phyloP scores from a whole-genome alignment of 2,329 filamentous ascomycete genomes.

The Ophioceras dolichostomum region DNA sequence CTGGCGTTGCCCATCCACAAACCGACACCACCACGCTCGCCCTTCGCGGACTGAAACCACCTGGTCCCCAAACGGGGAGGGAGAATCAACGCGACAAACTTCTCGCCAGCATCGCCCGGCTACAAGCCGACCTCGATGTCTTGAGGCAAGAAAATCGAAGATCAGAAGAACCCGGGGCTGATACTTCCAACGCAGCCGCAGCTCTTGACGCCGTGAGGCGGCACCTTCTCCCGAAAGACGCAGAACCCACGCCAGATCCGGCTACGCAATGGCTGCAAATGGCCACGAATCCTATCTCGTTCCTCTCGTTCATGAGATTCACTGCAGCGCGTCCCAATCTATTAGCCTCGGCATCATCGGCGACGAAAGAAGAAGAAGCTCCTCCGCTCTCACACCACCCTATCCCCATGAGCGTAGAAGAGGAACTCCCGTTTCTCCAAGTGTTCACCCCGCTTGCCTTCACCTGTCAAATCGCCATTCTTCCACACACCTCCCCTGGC shows the following conservation, averaged over 20 bases:
- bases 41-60: conserved; percentile 26
- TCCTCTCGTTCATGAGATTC: conserved; percentile 36
- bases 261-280: conserved; percentile 32
- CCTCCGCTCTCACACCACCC: conserved; percentile 52
- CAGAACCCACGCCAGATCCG: conserved; percentile 10
- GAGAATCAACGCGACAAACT: conserved; percentile 39
- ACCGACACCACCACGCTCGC: conserved; percentile 10
- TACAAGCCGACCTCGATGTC: conserved; percentile 46
- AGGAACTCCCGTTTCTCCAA: conserved; percentile 58
- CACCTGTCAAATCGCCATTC: conserved; percentile 35
- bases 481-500: conserved; percentile 20
- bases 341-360: conserved; percentile 10
- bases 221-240: conserved; percentile 25
- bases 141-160: conserved; percentile 47
- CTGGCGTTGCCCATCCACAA: too few species aligned
- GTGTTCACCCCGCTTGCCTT: conserved; percentile 59
- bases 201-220: conserved; percentile 28
- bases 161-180: conserved; percentile 20
- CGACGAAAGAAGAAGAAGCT: conserved; percentile 19
- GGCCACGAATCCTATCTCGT: conserved; percentile 36
- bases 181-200: conserved; percentile 14
- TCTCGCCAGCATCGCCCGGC: conserved; percentile 37
- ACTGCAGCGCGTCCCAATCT: conserved; percentile 10
- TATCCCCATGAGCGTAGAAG: conserved; percentile 43
- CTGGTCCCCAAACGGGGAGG: conserved; percentile 33